Conservation (phyloP, 371 early-diverging fungal genomes). For the Pancytospora philotis region DNA sequence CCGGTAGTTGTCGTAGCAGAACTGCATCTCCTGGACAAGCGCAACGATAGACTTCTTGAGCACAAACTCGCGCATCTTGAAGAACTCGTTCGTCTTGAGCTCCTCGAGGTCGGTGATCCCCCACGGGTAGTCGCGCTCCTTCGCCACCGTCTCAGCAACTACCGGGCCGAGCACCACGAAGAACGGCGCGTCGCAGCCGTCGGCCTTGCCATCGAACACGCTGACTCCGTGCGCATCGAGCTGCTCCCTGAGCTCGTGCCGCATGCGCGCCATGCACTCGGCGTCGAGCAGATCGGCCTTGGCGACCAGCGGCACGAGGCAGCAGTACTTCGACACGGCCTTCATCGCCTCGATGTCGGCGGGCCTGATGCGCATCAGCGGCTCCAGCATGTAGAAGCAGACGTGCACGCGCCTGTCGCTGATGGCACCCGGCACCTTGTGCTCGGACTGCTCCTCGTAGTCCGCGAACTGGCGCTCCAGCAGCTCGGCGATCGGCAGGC, state of each 20-base stretch:
- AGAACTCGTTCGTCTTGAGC: slow-evolving; percentile 27
- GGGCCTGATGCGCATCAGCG: slow-evolving; percentile 40
- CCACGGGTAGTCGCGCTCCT: slow-evolving; percentile 55
- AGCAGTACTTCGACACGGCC: slow-evolving; percentile 39
- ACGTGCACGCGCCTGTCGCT: slow-evolving; percentile 86
- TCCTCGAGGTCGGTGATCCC: slow-evolving; percentile 18
- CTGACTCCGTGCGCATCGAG: too few species aligned
- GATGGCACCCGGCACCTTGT: slow-evolving; percentile 62
- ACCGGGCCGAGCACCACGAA: too few species aligned
- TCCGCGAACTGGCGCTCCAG: slow-evolving; percentile 64
- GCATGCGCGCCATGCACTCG: too few species aligned
- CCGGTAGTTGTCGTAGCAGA: slow-evolving; percentile 40
- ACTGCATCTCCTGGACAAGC: slow-evolving; percentile 44
- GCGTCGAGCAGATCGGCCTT: slow-evolving; percentile 91
- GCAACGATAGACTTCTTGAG: slow-evolving; percentile 45
- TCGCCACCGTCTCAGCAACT: too few species aligned
- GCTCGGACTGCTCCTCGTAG: slow-evolving; percentile 58
- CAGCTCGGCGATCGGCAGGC: slow-evolving; percentile 62
- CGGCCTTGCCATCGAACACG: too few species aligned
- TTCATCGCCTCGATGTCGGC: slow-evolving; percentile 52
- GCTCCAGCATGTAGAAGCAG: slow-evolving; percentile 64
- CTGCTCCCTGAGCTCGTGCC: too few species aligned
- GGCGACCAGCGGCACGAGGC: slow-evolving; percentile 80
- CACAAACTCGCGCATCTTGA: slow-evolving; percentile 36
- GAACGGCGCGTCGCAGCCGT: too few species aligned